These are phyloP conservation scores for Penicillium decumbens DNA, from an alignment of 2,329 filamentous ascomycete genomes.

Conservation along the genomic window DNA sequence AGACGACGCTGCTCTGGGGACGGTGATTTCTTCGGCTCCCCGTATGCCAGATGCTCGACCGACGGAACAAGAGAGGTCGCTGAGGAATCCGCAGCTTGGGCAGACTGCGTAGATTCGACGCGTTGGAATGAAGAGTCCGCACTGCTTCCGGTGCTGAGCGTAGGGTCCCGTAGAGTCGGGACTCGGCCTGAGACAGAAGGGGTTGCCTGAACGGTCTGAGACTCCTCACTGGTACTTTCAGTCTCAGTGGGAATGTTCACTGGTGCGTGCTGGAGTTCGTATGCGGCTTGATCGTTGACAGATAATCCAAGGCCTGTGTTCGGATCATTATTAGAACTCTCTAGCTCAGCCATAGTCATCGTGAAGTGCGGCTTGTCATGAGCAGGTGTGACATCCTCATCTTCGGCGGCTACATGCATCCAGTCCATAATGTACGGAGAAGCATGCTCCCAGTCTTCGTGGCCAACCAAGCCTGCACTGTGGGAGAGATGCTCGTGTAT, in stretches of 20 bases:
- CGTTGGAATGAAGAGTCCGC: conserved; percentile 37
- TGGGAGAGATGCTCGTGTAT: conserved; percentile 26
- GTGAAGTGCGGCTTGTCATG: conserved; percentile 20
- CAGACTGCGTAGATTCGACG: conserved; percentile 27
- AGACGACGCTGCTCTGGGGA: conserved; percentile 53
- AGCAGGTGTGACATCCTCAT: conserved; percentile 39
- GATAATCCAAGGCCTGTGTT: conserved; percentile 42
- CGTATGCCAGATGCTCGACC: conserved; percentile 23
- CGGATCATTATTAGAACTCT: conserved; percentile 29
- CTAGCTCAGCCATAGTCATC: conserved; percentile 11
- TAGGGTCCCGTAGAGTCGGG: conserved; percentile 18
- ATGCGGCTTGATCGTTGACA: conserved; percentile 22
- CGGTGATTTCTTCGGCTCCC: conserved; percentile 27
- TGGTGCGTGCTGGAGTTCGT: not conserved
- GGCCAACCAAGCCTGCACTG: conserved; percentile 42
- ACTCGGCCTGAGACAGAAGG: conserved; percentile 6
- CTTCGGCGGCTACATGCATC: conserved; percentile 44
- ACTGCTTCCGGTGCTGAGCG: conserved; percentile 32
- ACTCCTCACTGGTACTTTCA: not conserved
- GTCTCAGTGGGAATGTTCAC: conserved; percentile 1
- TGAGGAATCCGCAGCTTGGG: conserved; percentile 34
- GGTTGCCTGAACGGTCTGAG: not conserved
- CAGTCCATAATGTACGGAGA: conserved; percentile 49
- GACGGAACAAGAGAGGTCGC: conserved; percentile 36
- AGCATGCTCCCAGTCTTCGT: conserved; percentile 47